Evolutionary conservation across 1,139 yeast species (phyloP).

Genomic region (Suhomyces ambrosiae): DNA sequence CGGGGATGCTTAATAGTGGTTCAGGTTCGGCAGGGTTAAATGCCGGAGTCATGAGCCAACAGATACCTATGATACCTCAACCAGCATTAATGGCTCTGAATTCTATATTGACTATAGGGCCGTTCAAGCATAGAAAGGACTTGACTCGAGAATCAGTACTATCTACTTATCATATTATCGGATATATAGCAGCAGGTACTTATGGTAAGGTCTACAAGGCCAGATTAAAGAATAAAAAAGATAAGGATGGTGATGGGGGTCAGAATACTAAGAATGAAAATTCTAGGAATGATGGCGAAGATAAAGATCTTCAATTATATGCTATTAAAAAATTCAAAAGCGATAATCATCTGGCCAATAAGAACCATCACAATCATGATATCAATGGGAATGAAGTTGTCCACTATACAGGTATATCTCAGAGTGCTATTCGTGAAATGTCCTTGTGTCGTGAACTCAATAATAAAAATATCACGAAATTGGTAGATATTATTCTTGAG

Average conservation of each 20-base stretch:
- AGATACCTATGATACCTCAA: conserved; percentile 32
- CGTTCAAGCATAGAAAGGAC: conserved; percentile 75
- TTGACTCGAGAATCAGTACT: conserved; percentile 68
- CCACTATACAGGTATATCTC: conserved; percentile 94
- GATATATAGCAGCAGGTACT: conserved; percentile 98
- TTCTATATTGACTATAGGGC: conserved; percentile 69
- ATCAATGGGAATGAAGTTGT: conserved; percentile 71
- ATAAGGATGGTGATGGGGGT: conserved; percentile 6
- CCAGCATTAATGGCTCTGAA: conserved; percentile 65
- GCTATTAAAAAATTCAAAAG: conserved; percentile 97
- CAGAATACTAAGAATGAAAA: conserved; percentile 4
- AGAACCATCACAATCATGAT: conserved; percentile 39
- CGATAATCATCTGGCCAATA: conserved; percentile 65
- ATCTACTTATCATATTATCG: conserved; percentile 81
- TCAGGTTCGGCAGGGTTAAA: conserved; percentile 4
- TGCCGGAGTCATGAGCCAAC: conserved; percentile 9
- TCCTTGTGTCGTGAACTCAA: conserved; percentile 86
- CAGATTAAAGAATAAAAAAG: conserved; percentile 40
- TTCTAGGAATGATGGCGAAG: conserved; percentile 2
- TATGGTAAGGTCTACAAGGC: conserved; percentile 98
- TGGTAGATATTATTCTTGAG: conserved; percentile 85
- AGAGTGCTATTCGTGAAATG: conserved; percentile 95
- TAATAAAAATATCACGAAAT: conserved; percentile 75
- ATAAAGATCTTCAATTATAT: conserved; percentile 33
- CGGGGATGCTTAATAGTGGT: conserved; percentile 6